Evolutionary conservation across 2,329 filamentous ascomycete species (phyloP).

Genomic region (Lasiodiplodia citricola): DNA sequence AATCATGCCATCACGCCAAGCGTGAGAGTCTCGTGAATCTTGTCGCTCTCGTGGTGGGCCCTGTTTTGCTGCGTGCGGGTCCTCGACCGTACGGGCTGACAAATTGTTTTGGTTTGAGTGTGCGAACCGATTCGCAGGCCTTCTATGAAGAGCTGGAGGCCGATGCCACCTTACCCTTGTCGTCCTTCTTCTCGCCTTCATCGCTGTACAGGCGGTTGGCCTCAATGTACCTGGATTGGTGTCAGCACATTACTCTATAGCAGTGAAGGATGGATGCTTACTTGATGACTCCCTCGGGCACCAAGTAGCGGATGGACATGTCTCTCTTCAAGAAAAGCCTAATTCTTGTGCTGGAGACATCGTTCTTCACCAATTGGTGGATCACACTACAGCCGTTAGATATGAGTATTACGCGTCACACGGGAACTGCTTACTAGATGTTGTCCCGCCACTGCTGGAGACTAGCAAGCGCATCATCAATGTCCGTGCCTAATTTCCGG

Average conservation of each 20-base stretch:
- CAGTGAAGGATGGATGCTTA: not conserved
- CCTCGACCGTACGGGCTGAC: not conserved
- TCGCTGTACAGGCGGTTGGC: conserved; percentile 46
- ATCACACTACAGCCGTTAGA: conserved; percentile 65
- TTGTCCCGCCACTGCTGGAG: conserved; percentile 84
- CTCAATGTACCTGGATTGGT: conserved; percentile 47
- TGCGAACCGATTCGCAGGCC: not conserved
- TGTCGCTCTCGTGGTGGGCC: not conserved
- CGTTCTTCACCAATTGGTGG: conserved; percentile 82
- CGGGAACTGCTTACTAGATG: conserved; percentile 55
- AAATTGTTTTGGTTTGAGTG: not conserved
- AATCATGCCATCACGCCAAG: conserved; percentile 19
- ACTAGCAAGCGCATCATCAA: conserved; percentile 80
- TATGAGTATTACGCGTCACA: not conserved
- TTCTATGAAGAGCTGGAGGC: conserved; percentile 19
- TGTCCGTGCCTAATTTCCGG: conserved; percentile 20
- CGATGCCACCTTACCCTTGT: conserved; percentile 33
- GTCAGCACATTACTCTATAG: conserved; percentile 29
- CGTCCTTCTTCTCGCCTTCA: conserved; percentile 38
- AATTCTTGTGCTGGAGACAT: conserved; percentile 74
- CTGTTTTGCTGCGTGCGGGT: not conserved
- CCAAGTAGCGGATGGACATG: conserved; percentile 49
- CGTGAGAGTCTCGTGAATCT: conserved; percentile 6
- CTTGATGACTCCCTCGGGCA: conserved; percentile 34
- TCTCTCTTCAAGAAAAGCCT: conserved; percentile 66